phyloP scores from a whole-genome alignment of 2,329 filamentous ascomycete species.

The Lomentospora prolificans region DNA sequence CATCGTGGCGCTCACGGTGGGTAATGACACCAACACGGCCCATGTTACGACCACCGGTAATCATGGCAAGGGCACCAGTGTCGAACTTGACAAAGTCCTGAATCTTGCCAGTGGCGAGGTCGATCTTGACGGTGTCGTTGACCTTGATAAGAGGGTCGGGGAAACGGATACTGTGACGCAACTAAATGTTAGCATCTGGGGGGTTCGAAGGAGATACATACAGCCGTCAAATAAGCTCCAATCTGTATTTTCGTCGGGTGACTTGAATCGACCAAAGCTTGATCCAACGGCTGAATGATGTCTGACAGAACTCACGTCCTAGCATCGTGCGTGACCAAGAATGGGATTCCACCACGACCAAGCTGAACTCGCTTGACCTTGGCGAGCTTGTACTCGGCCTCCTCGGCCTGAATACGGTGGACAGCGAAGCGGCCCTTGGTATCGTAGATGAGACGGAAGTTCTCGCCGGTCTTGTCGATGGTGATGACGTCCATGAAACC shows the following conservation, averaged over 20 bases:
- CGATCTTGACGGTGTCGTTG: conserved; percentile 99
- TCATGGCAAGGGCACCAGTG: conserved; percentile 96
- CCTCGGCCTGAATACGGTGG: conserved; percentile 96
- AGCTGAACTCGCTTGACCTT: conserved; percentile 99
- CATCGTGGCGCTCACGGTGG: conserved; percentile 99
- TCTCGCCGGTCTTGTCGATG: conserved; percentile 99
- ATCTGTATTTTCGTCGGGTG: conserved; percentile 13
- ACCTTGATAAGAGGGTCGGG: conserved; percentile 97
- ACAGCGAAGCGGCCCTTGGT: conserved; percentile 99
- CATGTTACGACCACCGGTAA: conserved; percentile 99
- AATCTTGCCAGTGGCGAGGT: conserved; percentile 95
- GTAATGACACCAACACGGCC: conserved; percentile 99
- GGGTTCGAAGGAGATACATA: conserved; percentile 30
- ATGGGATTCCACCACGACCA: conserved; percentile 99
- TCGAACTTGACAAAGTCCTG: conserved; percentile 97
- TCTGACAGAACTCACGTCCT: conserved; percentile 97
- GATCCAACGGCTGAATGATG: conserved; percentile 99
- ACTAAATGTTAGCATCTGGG: conserved; percentile 27
- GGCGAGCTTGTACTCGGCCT: conserved; percentile 99
- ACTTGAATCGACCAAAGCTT: conserved; percentile 75
- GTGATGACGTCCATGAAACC: conserved; percentile 99
- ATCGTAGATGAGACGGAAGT: conserved; percentile 99
- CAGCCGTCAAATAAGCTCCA: conserved; percentile 40
- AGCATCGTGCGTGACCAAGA: conserved; percentile 99
- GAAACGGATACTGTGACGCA: conserved; percentile 78